These are phyloP conservation scores for Aspergillus caelatus DNA, from an alignment of 2,329 filamentous ascomycete species.

Conservation along the genomic window DNA sequence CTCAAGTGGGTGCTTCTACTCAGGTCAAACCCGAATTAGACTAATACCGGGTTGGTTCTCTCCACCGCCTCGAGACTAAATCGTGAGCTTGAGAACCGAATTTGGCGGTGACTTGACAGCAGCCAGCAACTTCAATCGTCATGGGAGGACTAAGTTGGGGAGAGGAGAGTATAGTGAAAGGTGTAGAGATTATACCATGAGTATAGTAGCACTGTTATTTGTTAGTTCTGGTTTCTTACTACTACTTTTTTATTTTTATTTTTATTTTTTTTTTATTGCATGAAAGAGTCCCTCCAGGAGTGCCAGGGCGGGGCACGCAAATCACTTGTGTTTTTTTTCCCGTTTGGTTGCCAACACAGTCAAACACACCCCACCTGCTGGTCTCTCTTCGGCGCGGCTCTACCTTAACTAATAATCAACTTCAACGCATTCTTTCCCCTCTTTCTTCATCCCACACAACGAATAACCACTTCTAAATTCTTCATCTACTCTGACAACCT, in stretches of 20 bases:
- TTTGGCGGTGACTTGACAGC: neutral
- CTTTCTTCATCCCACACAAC: slow-evolving; percentile 9
- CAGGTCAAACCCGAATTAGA: neutral
- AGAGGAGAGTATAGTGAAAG: no score
- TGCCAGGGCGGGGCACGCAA: neutral
- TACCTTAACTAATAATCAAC: neutral
- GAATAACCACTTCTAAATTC: slow-evolving; percentile 9
- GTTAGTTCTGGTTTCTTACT: neutral
- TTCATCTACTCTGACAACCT: neutral
- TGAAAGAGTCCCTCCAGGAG: neutral
- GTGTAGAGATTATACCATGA: no score
- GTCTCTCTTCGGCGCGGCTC: neutral
- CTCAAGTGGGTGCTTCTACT: neutral
- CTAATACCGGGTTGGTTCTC: neutral
- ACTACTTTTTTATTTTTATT: neutral
- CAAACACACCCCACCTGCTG: neutral
- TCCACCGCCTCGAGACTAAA: neutral
- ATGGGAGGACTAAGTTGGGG: neutral
- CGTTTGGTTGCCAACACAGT: neutral
- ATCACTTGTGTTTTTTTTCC: neutral
- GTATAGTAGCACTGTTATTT: no score
- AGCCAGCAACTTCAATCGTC: neutral
- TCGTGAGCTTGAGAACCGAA: neutral
- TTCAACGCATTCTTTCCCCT: neutral
- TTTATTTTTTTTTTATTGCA: neutral